Base-by-base conservation (phyloP, 2,329 filamentous ascomycete species). In the Scedosporium boydii region DNA sequence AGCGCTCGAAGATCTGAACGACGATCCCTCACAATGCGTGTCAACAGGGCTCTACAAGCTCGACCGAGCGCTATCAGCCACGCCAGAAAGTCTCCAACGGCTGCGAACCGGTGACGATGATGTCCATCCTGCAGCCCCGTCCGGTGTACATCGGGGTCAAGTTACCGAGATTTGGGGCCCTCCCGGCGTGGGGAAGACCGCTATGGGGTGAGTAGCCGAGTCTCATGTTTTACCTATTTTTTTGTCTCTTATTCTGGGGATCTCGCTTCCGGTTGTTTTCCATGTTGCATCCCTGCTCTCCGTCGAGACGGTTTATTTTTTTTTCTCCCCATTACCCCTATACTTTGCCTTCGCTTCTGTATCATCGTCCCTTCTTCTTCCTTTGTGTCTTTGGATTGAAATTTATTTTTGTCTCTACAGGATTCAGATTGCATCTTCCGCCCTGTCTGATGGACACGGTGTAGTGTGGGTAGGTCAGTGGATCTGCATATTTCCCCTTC, bases 141-240 rank as follows among this genome's bases (percentile, higher is more conserved):
- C 14, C 38, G 80, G 82, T 18, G 78, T 96, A 58, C 82, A 82
- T 64, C 84, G 87, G 63, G 91, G 92, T 14, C 89, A 91, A 72
- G 81, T 96, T 51, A 90, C 89, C 3, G 93, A 98, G 74, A 77
- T 96, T 59, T 96, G 90, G 83, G 93, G 93, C 0, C 91, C 93
- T 10, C 88, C 91, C 7, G 93, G 92, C 1, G 84, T 84, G 27
- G 93, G 93, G 34, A 97, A 96, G 79, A 96, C 91, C 3, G 81
- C 88, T 12, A 78, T 97, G 68, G 89, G 87, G 89, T 93, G 79
- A 76, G 84, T 76, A 48, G 70, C 58, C 53, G 55, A 46, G 48
- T 63, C 61, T 38, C 18, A 29, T 21, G 23, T 38, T 62, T 51
- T 44, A 16, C 34, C 12, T 21, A 2, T 51, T n/a, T 23, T 26